Evolutionary conservation across 2,329 filamentous ascomycete species (phyloP).

Genomic region (Phyllosticta citribraziliensis): DNA sequence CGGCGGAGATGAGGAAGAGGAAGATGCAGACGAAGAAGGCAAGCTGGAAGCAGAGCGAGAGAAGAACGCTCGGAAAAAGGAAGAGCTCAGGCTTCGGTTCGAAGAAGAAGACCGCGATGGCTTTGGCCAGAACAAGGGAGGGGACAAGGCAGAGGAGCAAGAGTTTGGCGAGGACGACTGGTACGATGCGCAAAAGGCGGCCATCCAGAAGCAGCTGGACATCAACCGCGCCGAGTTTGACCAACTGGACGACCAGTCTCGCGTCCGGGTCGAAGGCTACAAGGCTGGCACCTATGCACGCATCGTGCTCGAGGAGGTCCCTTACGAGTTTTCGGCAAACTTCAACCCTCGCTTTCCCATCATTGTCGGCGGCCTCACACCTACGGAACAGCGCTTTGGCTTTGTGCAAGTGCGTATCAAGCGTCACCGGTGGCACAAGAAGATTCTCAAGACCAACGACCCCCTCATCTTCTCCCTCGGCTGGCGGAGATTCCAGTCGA

Average conservation of each 20-base stretch:
- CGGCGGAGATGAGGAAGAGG: conserved; percentile 29
- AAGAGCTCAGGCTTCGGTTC: conserved; percentile 87
- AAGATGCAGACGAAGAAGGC: conserved; percentile 33
- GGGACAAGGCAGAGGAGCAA: conserved; percentile 55
- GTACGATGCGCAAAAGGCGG: conserved; percentile 95
- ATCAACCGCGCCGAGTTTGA: conserved; percentile 96
- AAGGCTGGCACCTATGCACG: conserved; percentile 88
- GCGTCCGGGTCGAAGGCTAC: conserved; percentile 78
- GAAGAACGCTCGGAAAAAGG: conserved; percentile 82
- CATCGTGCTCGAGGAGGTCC: conserved; percentile 79
- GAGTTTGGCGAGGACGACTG: conserved; percentile 97
- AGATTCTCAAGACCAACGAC: conserved; percentile 96
- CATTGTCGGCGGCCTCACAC: conserved; percentile 80
- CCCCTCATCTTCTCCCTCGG: conserved; percentile 94
- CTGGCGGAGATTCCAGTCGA: conserved; percentile 88
- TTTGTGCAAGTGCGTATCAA: conserved; percentile 96
- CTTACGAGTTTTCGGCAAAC: conserved; percentile 75
- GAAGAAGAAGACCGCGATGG: conserved; percentile 98
- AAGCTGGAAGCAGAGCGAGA: conserved; percentile 79
- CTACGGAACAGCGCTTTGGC: conserved; percentile 91
- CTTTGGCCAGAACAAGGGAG: conserved; percentile 80
- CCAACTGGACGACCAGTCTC: conserved; percentile 71
- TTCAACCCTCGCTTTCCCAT: conserved; percentile 79
- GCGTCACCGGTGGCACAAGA: conserved; percentile 97
- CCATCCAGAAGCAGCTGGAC: conserved; percentile 87